Evolutionary conservation across 805 yeast genomes (phyloP).

Genomic region (Yarrowia hollandica): DNA sequence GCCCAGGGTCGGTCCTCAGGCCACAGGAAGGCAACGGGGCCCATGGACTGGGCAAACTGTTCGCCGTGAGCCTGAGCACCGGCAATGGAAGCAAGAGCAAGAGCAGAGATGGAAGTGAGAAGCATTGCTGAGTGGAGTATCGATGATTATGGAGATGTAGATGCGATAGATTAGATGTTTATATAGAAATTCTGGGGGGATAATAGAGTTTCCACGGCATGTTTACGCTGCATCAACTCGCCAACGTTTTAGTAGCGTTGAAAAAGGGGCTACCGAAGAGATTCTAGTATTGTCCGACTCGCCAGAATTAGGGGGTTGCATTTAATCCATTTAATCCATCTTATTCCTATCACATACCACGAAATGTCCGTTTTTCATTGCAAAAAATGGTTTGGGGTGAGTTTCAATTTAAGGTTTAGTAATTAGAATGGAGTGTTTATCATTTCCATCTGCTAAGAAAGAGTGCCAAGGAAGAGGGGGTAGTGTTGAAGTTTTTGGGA

Average conservation of each 20-base stretch:
- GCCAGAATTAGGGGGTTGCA: too few relatives aligned
- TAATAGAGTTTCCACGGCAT: too few relatives aligned
- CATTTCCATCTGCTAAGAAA: slow-evolving; percentile 22
- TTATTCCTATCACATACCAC: too few relatives aligned
- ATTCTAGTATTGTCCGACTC: too few relatives aligned
- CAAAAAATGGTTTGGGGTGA: too few relatives aligned
- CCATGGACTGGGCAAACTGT: slow-evolving; percentile 44
- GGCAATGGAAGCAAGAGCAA: slow-evolving; percentile 26
- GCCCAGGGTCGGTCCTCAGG: slow-evolving; percentile 51
- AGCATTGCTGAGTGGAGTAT: slow-evolving; percentile 12
- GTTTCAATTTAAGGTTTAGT: neutral
- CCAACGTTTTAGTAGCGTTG: too few relatives aligned
- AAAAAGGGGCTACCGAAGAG: too few relatives aligned
- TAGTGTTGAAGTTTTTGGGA: neutral
- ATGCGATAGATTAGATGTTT: too few relatives aligned
- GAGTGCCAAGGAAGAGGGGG: slow-evolving; percentile 22
- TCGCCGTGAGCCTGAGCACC: slow-evolving; percentile 42
- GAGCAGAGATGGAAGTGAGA: slow-evolving; percentile 22
- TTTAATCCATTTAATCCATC: too few relatives aligned
- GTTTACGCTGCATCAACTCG: too few relatives aligned
- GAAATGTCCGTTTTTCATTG: too few relatives aligned
- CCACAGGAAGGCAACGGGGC: slow-evolving; percentile 46
- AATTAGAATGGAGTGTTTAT: neutral
- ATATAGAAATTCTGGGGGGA: too few relatives aligned
- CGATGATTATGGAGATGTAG: slow-evolving; percentile 10